phyloP scores from a whole-genome alignment of 805 yeast species.

The Wickerhamomyces strasburgensis region DNA sequence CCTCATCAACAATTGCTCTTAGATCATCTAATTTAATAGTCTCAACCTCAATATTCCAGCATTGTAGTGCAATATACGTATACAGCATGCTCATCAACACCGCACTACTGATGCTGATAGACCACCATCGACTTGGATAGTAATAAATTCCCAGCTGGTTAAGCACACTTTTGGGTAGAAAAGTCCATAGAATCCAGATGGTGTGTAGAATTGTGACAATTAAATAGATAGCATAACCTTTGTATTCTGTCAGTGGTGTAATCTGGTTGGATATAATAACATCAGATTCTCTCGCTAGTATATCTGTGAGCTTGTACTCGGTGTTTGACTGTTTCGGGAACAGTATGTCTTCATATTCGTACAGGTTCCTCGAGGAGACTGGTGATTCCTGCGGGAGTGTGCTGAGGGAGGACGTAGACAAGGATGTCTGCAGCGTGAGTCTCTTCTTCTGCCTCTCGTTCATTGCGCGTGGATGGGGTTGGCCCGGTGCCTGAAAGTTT shows the following conservation, averaged over 20 bases:
- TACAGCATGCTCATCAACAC: constrained; percentile 68
- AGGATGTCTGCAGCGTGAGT: constrained; percentile 1
- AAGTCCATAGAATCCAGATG: constrained; percentile 68
- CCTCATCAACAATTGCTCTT: constrained; percentile 66
- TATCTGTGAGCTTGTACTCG: constrained; percentile 36
- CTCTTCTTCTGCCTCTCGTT: too few relatives aligned
- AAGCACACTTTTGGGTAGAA: constrained; percentile 57
- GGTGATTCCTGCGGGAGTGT: background rate
- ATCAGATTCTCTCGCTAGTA: constrained; percentile 59
- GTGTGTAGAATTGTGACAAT: constrained; percentile 52
- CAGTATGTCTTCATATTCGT: constrained; percentile 21
- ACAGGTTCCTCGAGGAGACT: background rate
- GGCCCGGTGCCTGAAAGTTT: too few relatives aligned
- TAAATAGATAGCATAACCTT: constrained; percentile 80
- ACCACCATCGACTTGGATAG: constrained; percentile 92
- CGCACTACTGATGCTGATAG: constrained; percentile 69
- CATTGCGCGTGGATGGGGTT: too few relatives aligned
- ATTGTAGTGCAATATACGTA: constrained; percentile 62
- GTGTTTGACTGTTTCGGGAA: constrained; percentile 4
- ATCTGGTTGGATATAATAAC: constrained; percentile 54
- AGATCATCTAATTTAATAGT: constrained; percentile 56
- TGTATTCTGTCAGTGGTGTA: constrained; percentile 69
- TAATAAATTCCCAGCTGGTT: constrained; percentile 53
- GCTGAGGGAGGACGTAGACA: constrained; percentile 2
- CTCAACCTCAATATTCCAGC: constrained; percentile 72